Conservation (phyloP, 805 yeast species). For the Teunomyces pallodes region DNA sequence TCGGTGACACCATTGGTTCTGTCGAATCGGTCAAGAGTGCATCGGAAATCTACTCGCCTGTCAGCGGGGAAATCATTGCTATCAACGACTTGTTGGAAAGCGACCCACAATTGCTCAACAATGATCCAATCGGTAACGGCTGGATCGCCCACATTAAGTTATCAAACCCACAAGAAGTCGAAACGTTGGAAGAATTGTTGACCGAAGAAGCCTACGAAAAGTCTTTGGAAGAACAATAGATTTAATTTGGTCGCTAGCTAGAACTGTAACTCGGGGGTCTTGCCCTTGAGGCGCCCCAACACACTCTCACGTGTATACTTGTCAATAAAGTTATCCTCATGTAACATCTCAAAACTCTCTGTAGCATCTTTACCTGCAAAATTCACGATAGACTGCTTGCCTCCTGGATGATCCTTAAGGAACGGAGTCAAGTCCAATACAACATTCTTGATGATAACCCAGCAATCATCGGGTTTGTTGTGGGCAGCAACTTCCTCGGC, state of each 20-base stretch:
- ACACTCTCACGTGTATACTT: constrained; percentile 48
- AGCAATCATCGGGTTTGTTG: constrained; percentile 45
- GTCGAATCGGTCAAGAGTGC: constrained; percentile 96
- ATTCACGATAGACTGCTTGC: constrained; percentile 40
- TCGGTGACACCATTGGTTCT: constrained; percentile 85
- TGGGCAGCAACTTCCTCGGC: constrained; percentile 48
- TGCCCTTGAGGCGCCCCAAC: constrained; percentile 51
- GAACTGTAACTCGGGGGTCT: constrained; percentile 37
- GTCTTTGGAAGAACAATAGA: constrained; percentile 47
- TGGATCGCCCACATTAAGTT: constrained; percentile 84
- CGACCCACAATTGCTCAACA: constrained; percentile 75
- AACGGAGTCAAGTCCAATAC: constrained; percentile 49
- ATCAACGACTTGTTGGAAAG: constrained; percentile 65
- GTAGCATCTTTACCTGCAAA: constrained; percentile 51
- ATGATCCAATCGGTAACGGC: constrained; percentile 90
- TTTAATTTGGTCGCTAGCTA: background rate
- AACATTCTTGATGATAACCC: constrained; percentile 53
- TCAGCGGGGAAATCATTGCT: constrained; percentile 70
- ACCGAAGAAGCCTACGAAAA: constrained; percentile 54
- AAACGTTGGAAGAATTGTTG: constrained; percentile 45
- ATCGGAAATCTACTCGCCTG: constrained; percentile 87
- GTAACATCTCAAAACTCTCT: constrained; percentile 51
- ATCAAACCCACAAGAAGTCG: constrained; percentile 34
- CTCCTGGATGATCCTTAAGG: constrained; percentile 56
- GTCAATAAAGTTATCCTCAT: constrained; percentile 53